These are phyloP conservation scores for Termitomyces sp. DNA, from an alignment of 768 basidiomycete genomes.

Conservation along the genomic window DNA sequence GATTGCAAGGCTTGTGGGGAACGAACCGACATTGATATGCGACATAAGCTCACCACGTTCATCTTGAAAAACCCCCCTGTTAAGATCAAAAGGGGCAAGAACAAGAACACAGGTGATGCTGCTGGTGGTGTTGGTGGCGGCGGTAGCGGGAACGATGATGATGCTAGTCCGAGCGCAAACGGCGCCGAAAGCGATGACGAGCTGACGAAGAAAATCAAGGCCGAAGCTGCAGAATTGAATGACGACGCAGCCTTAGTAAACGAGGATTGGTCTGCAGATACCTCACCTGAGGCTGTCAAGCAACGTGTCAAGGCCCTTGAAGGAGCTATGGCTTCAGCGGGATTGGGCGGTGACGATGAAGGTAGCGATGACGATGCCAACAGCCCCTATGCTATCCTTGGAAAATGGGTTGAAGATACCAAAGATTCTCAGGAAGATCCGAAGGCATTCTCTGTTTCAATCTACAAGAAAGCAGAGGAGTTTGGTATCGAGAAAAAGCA, in stretches of 20 bases:
- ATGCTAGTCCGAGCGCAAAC: constrained; percentile 36
- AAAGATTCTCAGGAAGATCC: constrained; percentile 38
- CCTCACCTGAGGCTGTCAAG: constrained; percentile 83
- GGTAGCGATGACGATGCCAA: constrained; percentile 85
- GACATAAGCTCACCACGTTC: constrained; percentile 94
- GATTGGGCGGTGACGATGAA: constrained; percentile 67
- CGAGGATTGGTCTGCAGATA: constrained; percentile 92
- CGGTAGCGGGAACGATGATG: constrained; percentile 30
- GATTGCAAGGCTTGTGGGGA: constrained; percentile 99
- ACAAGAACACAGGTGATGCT: constrained; percentile 37
- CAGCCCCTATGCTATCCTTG: constrained; percentile 81
- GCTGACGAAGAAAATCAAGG: constrained; percentile 85
- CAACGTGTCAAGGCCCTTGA: constrained; percentile 73
- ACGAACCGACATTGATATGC: constrained; percentile 88
- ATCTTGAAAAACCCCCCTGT: constrained; percentile 97
- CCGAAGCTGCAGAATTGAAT: constrained; percentile 77
- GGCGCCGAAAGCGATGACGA: constrained; percentile 83
- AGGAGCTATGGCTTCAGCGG: constrained; percentile 44
- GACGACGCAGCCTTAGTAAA: constrained; percentile 51
- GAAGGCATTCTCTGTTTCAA: constrained; percentile 53
- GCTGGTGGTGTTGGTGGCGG: constrained; percentile 19
- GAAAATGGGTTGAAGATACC: constrained; percentile 80
- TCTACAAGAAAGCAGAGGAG: constrained; percentile 88
- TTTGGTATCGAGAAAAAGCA: constrained; percentile 93
- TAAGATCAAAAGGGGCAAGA: constrained; percentile 71